These are phyloP conservation scores for Diaporthe velutina DNA, from an alignment of 2,329 filamentous ascomycete species.

Conservation along the genomic window DNA sequence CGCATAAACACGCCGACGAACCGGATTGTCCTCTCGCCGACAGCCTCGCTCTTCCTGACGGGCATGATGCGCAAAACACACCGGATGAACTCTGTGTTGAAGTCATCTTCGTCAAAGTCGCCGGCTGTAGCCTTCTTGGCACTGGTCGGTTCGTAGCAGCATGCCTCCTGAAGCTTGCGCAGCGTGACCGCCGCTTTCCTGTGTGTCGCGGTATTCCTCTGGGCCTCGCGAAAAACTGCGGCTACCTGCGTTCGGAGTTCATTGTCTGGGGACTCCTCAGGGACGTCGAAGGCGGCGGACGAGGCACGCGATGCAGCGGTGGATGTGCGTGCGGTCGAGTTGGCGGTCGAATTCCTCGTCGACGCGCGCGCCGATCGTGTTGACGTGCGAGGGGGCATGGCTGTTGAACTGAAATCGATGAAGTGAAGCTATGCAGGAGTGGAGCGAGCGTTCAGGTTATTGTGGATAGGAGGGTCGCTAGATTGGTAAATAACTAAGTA, in stretches of 20 bases:
- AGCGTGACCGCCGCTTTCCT: slow-evolving; percentile 89
- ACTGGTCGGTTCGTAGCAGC: slow-evolving; percentile 73
- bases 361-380: slow-evolving; percentile 61
- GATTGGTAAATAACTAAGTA: slow-evolving; percentile 13
- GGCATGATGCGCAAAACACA: slow-evolving; percentile 86
- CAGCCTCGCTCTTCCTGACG: slow-evolving; percentile 91
- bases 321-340: slow-evolving; percentile 58
- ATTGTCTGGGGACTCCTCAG: slow-evolving; percentile 78
- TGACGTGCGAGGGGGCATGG: slow-evolving; percentile 65
- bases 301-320: slow-evolving; percentile 60
- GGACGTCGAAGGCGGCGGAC: slow-evolving; percentile 63
- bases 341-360: slow-evolving; percentile 55
- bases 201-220: slow-evolving; percentile 90
- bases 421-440: slow-evolving; percentile 38
- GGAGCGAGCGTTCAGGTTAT: slow-evolving; percentile 23
- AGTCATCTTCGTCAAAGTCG: slow-evolving; percentile 86
- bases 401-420: slow-evolving; percentile 37
- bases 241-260: slow-evolving; percentile 81
- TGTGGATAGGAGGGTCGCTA: slow-evolving; percentile 10
- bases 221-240: slow-evolving; percentile 82
- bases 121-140: slow-evolving; percentile 66
- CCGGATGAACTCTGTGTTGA: slow-evolving; percentile 87
- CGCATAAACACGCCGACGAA: slow-evolving; percentile 91
- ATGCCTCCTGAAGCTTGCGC: slow-evolving; percentile 90
- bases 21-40: slow-evolving; percentile 85